These are phyloP conservation scores for Fusarium sterilihyphosum DNA, from an alignment of 2,329 filamentous ascomycete genomes.

Conservation along the genomic window DNA sequence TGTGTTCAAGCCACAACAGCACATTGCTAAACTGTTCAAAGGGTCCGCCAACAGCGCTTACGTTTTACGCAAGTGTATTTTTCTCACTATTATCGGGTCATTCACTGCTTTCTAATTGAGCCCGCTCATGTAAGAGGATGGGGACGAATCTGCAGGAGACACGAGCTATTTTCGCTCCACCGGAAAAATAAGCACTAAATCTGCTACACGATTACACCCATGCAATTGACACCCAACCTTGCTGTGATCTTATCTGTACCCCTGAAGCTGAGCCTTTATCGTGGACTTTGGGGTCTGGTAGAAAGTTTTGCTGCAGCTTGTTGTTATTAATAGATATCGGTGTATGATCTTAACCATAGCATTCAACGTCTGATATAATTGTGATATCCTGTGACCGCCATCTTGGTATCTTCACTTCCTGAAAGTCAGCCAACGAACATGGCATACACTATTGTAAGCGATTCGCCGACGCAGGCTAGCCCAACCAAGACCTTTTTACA, in stretches of 20 bases:
- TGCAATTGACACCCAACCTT: background rate
- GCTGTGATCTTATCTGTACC: background rate
- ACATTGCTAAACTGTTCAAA: background rate
- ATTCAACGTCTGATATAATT: background rate
- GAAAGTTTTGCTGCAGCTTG: background rate
- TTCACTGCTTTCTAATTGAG: background rate
- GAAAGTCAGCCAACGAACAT: background rate
- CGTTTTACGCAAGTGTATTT: too few species aligned
- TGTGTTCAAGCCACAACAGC: background rate
- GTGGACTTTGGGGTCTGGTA: background rate
- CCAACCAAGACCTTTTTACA: background rate
- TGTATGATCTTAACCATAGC: background rate
- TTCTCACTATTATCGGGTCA: background rate
- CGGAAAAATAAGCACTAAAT: background rate
- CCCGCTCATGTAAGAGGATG: background rate
- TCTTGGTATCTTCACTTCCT: too few species aligned
- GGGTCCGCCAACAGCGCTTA: background rate
- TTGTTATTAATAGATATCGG: background rate
- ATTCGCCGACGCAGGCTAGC: too few species aligned
- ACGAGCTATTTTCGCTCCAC: background rate
- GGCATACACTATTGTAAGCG: background rate
- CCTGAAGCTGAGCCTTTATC: background rate
- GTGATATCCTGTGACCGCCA: too few species aligned
- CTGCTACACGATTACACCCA: background rate
- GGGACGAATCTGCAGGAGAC: background rate